Conservation (phyloP, 345 rosid species). For the Schrenkiella parvula region DNA sequence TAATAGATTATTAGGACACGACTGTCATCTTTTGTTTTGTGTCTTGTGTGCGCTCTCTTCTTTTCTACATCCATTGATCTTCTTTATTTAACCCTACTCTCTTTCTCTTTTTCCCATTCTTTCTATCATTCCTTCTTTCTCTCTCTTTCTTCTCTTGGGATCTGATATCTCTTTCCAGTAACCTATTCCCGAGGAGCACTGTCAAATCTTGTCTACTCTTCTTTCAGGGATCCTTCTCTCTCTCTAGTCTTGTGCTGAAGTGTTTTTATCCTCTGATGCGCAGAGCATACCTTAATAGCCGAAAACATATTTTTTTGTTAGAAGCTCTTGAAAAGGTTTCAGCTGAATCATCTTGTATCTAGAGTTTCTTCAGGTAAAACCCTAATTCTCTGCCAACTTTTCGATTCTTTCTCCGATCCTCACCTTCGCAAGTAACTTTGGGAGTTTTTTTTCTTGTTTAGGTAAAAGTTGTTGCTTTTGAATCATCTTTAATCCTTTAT, state of each 20-base stretch:
- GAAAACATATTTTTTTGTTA: background rate
- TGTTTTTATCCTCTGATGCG: conserved; percentile 7
- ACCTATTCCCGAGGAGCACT: conserved; percentile 36
- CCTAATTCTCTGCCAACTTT: conserved; percentile 23
- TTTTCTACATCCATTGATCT: conserved; percentile 25
- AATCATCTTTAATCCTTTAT: conserved; percentile 3
- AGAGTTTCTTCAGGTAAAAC: conserved; percentile 30
- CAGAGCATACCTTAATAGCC: conserved; percentile 1
- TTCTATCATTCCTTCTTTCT: conserved; percentile 27
- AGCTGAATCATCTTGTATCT: conserved; percentile 7
- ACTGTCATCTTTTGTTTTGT: conserved; percentile 35
- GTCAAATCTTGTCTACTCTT: conserved; percentile 31
- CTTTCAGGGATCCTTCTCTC: conserved; percentile 15
- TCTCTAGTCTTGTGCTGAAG: conserved; percentile 32
- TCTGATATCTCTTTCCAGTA: conserved; percentile 45
- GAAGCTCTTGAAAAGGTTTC: conserved; percentile 9
- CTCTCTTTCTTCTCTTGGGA: conserved; percentile 53
- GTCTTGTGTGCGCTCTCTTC: conserved; percentile 28
- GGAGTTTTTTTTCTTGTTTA: background rate
- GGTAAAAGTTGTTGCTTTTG: background rate
- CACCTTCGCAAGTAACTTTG: background rate
- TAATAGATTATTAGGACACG: conserved; percentile 58
- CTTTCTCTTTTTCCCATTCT: conserved; percentile 45
- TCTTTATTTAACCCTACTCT: conserved; percentile 59
- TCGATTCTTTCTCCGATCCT: background rate